Base-by-base conservation (phyloP, 2,329 filamentous ascomycete species). In the Nothopassalora personata region DNA sequence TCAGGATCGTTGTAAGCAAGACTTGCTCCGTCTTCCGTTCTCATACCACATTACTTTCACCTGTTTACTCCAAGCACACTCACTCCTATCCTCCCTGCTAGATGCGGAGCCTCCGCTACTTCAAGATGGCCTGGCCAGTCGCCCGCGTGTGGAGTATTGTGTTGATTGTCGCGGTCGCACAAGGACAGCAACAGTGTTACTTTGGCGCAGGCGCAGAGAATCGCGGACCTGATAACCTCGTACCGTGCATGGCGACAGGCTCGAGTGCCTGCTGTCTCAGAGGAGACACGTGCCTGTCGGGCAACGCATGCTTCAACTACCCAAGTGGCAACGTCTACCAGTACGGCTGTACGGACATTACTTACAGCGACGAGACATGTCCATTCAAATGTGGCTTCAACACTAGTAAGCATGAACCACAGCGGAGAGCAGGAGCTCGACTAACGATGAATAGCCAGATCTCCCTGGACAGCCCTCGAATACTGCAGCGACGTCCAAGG, bases 271-370 rank as follows among this genome's bases (percentile, higher is more conserved):
- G 69, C 55, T 70, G 68, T 58, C 58, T 70, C 18, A 63, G 66
- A 31, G 69, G 68, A 2, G 68, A 70, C 53, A 66, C 61, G 1
- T 71, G 69, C 49, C 54, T 71, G 2, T 65, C 66, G 11, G 69
- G 68, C 13, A 70, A 67, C 47, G 54, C 66, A 18, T 72, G 70
- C 58, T 71, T 63, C 53, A 70, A 70, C 43, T 61, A 60, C 34
- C 47, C n/a, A 1, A 69, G 62, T 2, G 69, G 67, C 11, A 66
- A 69, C 48, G 18, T 62, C 10, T 71, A 71, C 36, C 66, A 71
- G 54, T 71, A 72, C 56, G 70, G 68, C n/a, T 72, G 70, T 54
- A 70, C 68, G 1, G 69, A 72, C 56, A 65, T 68, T n/a, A 64
- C 43, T 15, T 72, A 71, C 50, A 39, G 61, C 19, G 68, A 71